Percentiles rank a stretch among this genome's conserved stretches.
These are phyloP conservation scores for Pseudomassariella vexata DNA, from an alignment of 2,329 filamentous ascomycete genomes.

Conservation along the genomic window DNA sequence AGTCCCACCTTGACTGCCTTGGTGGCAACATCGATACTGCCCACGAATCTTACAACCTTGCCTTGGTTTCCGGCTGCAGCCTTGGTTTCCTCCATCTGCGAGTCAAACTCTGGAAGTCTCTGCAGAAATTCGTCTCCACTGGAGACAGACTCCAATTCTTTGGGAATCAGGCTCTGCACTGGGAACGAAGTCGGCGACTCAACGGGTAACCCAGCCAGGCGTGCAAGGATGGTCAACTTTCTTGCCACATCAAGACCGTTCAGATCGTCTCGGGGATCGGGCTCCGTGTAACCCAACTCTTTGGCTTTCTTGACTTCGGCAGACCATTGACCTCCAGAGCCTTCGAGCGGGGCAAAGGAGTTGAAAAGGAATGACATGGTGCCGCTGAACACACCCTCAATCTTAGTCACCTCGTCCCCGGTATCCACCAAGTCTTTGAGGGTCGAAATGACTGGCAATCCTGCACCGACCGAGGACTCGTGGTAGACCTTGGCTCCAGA, in stretches of 20 bases:
- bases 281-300: slow-evolving; percentile 86
- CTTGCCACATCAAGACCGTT: slow-evolving; percentile 89
- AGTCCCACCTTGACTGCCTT: slow-evolving; percentile 86
- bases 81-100: slow-evolving; percentile 86
- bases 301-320: slow-evolving; percentile 90
- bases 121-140: slow-evolving; percentile 83
- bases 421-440: slow-evolving; percentile 92
- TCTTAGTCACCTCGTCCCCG: slow-evolving; percentile 83
- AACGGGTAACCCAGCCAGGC: slow-evolving; percentile 75
- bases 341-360: slow-evolving; percentile 79
- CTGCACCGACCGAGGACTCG: slow-evolving; percentile 90
- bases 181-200: slow-evolving; percentile 84
- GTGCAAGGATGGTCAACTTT: slow-evolving; percentile 90
- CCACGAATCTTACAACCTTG: slow-evolving; percentile 91
- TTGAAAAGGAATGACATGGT: slow-evolving; percentile 99
- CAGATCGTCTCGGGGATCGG: slow-evolving; percentile 78
- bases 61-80: slow-evolving; percentile 76
- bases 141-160: slow-evolving; percentile 69
- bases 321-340: slow-evolving; percentile 76
- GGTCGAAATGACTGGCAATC: slow-evolving; percentile 87
- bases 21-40: slow-evolving; percentile 79
- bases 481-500: slow-evolving; percentile 84
- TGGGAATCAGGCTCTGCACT: slow-evolving; percentile 87
- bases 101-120: slow-evolving; percentile 74
- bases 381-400: slow-evolving; percentile 95